phyloP scores from a whole-genome alignment of 257 asterid species.

The Solanum bulbocastanum region DNA sequence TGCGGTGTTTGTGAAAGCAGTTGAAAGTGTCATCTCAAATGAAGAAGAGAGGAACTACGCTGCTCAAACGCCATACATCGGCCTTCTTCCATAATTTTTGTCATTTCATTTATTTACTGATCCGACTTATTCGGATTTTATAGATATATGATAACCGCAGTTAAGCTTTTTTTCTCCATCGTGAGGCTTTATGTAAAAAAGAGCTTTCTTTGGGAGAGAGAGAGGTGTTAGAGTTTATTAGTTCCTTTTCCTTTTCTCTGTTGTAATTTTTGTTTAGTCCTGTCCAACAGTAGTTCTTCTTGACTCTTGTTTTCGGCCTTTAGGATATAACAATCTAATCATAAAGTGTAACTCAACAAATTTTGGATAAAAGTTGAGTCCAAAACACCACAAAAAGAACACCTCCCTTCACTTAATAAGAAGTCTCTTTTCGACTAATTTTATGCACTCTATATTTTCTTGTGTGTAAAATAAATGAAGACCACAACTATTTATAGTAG shows the following conservation, averaged over 20 bases:
- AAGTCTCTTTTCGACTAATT: too few relatives aligned
- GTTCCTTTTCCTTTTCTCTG: background rate
- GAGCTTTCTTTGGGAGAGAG: background rate
- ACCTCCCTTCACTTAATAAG: too few relatives aligned
- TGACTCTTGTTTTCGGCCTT: accelerated
- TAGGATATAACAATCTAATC: too few relatives aligned
- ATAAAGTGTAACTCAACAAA: too few relatives aligned
- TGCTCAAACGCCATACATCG: constrained; percentile 30
- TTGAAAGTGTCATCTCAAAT: constrained; percentile 11
- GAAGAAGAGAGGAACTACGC: background rate
- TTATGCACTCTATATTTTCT: too few relatives aligned
- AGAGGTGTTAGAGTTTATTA: background rate
- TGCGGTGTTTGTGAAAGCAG: constrained; percentile 31
- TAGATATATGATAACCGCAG: background rate
- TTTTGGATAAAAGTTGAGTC: too few relatives aligned
- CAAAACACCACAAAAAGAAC: too few relatives aligned
- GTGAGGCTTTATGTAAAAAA: background rate
- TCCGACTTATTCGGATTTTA: background rate
- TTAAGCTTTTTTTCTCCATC: background rate
- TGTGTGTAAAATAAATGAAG: too few relatives aligned
- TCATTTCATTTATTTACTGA: background rate
- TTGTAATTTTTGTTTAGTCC: background rate
- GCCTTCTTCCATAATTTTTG: constrained; percentile 36
- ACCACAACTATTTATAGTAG: too few relatives aligned
- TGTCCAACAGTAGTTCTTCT: accelerated